Evolutionary conservation across 2,329 filamentous ascomycete genomes (phyloP).

Genomic region (Mariannaea elegans): DNA sequence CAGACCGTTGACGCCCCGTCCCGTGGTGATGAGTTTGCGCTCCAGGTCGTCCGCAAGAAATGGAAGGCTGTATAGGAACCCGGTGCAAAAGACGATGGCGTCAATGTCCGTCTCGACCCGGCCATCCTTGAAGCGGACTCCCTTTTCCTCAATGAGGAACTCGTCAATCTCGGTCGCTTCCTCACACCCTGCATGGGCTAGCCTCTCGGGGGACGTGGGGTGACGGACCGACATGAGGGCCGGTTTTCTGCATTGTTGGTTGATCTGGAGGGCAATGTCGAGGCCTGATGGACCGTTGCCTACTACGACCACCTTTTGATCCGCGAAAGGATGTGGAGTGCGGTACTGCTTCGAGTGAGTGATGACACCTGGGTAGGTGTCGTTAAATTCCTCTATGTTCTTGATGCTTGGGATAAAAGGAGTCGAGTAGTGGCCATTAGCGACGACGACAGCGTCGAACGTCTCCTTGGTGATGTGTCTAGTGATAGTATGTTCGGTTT

Average conservation of each 20-base stretch:
- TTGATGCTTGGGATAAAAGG: slow-evolving; percentile 72
- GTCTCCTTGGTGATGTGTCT: slow-evolving; percentile 50
- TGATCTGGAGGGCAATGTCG: slow-evolving; percentile 84
- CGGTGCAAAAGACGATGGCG: slow-evolving; percentile 85
- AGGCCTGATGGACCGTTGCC: slow-evolving; percentile 86
- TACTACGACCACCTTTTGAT: slow-evolving; percentile 82
- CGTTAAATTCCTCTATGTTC: slow-evolving; percentile 68
- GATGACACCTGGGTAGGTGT: slow-evolving; percentile 66
- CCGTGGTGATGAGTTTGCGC: slow-evolving; percentile 69
- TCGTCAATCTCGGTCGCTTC: slow-evolving; percentile 67
- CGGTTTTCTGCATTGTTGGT: slow-evolving; percentile 63
- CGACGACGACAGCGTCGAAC: slow-evolving; percentile 80
- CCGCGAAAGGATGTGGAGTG: slow-evolving; percentile 66
- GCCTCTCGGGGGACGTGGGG: slow-evolving; percentile 55
- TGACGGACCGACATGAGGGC: slow-evolving; percentile 72
- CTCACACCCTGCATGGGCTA: slow-evolving; percentile 56
- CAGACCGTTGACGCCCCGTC: slow-evolving; percentile 73
- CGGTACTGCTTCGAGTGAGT: slow-evolving; percentile 85
- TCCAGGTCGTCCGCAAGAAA: slow-evolving; percentile 64
- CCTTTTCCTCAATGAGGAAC: slow-evolving; percentile 62
- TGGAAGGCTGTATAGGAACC: slow-evolving; percentile 86
- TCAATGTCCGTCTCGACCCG: slow-evolving; percentile 74
- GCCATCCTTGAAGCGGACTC: slow-evolving; percentile 73
- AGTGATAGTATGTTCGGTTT: slow-evolving; percentile 59
- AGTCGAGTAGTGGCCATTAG: slow-evolving; percentile 78